A percentile compares a stretch with the other conserved stretches of the same genome.
phyloP scores from a whole-genome alignment of 768 basidiomycete species.

The Podaxis sp. region DNA sequence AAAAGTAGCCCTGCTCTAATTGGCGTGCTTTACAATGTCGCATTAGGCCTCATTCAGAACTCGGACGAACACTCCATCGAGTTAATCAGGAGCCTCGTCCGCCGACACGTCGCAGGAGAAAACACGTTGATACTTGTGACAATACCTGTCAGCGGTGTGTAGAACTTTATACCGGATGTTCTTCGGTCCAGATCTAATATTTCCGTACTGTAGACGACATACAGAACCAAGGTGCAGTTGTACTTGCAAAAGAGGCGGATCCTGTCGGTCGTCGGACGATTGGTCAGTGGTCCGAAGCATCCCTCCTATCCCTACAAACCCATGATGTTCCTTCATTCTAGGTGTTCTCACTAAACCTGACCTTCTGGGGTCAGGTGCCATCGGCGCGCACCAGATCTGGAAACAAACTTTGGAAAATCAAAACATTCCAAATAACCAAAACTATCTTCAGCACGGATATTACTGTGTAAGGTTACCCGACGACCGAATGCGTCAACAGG shows the following conservation, averaged over 20 bases:
- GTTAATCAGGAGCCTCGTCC: conserved; percentile 48
- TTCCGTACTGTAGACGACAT: conserved; percentile 52
- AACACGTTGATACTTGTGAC: conserved; percentile 66
- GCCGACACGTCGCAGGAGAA: conserved; percentile 39
- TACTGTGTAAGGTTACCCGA: conserved; percentile 66
- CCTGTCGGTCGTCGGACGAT: conserved; percentile 58
- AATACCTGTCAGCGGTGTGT: conserved; percentile 61
- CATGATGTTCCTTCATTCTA: conserved; percentile 20
- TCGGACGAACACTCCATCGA: conserved; percentile 35
- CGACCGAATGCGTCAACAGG: conserved; percentile 46
- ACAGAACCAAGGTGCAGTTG: conserved; percentile 59
- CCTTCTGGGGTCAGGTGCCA: conserved; percentile 41
- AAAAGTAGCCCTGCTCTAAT: background rate
- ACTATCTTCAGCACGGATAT: conserved; percentile 55
- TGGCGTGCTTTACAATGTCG: background rate
- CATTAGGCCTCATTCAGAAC: conserved; percentile 62
- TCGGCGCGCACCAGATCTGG: conserved; percentile 42
- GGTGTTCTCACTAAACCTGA: conserved; percentile 76
- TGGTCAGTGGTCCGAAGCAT: conserved; percentile 27
- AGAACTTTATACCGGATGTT: too few relatives aligned
- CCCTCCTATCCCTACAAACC: background rate
- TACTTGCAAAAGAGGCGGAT: conserved; percentile 52
- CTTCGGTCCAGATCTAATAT: background rate
- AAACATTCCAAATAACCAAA: conserved; percentile 7
- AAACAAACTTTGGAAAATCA: conserved; percentile 49